Conservation (phyloP, 768 basidiomycete genomes). For the Mycena olivaceomarginata region DNA sequence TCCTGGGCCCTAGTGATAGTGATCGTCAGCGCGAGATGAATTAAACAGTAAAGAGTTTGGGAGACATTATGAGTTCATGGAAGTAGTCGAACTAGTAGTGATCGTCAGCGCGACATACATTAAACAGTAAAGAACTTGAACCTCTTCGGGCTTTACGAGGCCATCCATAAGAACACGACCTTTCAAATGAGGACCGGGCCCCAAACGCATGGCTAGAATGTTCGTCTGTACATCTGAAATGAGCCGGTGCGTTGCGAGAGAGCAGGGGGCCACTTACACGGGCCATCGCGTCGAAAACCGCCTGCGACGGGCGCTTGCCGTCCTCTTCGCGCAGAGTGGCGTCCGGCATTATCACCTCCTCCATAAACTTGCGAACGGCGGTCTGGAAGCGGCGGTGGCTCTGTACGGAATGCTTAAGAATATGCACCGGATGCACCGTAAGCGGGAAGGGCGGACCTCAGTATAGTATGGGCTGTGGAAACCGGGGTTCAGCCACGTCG, state of each 20-base stretch:
- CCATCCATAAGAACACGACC: slow-evolving; percentile 86
- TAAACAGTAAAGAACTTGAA: slow-evolving; percentile 41
- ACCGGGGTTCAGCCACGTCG: slow-evolving; percentile 84
- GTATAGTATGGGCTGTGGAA: slow-evolving; percentile 88
- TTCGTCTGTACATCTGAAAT: slow-evolving; percentile 51
- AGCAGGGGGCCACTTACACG: slow-evolving; percentile 51
- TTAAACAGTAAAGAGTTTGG: neutral
- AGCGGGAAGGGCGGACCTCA: slow-evolving; percentile 60
- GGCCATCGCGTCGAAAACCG: slow-evolving; percentile 86
- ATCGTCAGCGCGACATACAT: neutral
- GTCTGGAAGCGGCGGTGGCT: slow-evolving; percentile 75
- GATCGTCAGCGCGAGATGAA: neutral
- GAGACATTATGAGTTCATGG: slow-evolving; percentile 80
- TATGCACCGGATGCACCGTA: neutral
- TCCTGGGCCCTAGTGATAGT: slow-evolving; percentile 83
- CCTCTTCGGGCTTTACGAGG: slow-evolving; percentile 85
- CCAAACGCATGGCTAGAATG: slow-evolving; percentile 88
- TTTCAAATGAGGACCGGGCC: slow-evolving; percentile 90
- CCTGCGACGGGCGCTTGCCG: slow-evolving; percentile 90
- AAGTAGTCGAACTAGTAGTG: slow-evolving; percentile 84
- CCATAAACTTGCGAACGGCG: slow-evolving; percentile 81
- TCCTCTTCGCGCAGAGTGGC: slow-evolving; percentile 86
- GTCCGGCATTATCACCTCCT: slow-evolving; percentile 78
- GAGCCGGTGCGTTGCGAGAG: neutral
- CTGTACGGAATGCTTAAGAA: slow-evolving; percentile 57